These are phyloP conservation scores for Pyrenophora tritici-repentis DNA, from an alignment of 2,329 filamentous ascomycete genomes.

Conservation along the genomic window DNA sequence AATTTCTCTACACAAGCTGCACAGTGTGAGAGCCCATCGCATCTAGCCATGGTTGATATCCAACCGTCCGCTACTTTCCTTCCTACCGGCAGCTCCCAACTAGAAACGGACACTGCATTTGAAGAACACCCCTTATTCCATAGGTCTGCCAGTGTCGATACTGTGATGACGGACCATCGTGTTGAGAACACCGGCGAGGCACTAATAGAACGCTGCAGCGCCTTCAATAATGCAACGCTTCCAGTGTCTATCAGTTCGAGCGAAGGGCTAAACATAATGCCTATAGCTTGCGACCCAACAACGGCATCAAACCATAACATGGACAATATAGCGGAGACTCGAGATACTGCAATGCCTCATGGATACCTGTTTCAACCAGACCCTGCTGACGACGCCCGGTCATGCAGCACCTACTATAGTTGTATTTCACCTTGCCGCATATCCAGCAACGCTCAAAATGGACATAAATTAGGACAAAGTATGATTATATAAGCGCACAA, in stretches of 20 bases:
- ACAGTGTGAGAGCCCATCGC: slow-evolving; percentile 3
- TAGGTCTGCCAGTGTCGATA: no score
- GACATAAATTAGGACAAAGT: no score
- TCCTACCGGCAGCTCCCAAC: slow-evolving; percentile 1
- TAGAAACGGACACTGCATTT: slow-evolving; percentile 3
- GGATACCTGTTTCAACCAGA: background rate
- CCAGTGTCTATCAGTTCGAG: background rate
- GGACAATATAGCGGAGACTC: background rate
- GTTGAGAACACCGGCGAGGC: background rate
- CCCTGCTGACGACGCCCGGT: background rate
- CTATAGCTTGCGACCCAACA: background rate
- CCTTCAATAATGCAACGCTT: background rate
- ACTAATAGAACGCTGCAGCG: background rate
- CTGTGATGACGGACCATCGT: background rate
- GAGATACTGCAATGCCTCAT: background rate
- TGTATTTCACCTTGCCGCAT: no score
- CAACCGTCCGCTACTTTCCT: slow-evolving; percentile 2
- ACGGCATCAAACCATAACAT: background rate
- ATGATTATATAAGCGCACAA: no score
- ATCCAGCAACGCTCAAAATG: no score
- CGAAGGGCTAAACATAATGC: background rate
- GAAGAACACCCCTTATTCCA: no score
- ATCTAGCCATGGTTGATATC: slow-evolving; percentile 5
- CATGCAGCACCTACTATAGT: no score
- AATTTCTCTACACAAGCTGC: slow-evolving; percentile 4